phyloP scores from a whole-genome alignment of 768 basidiomycete genomes.

The Boletus reticulatus region DNA sequence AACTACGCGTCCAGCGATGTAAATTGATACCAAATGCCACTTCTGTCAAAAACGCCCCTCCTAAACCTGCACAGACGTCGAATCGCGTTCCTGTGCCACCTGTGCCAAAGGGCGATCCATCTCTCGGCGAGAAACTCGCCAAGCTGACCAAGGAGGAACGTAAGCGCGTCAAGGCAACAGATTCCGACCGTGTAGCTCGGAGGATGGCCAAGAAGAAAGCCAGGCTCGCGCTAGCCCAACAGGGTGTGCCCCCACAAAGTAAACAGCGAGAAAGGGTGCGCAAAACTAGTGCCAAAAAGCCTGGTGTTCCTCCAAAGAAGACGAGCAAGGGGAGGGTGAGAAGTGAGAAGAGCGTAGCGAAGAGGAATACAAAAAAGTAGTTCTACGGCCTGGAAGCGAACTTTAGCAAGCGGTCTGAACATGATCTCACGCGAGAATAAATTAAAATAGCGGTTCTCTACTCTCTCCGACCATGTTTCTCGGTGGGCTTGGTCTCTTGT shows the following conservation, averaged over 20 bases:
- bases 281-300: slow-evolving; percentile 36
- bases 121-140: slow-evolving; percentile 74
- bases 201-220: slow-evolving; percentile 90
- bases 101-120: slow-evolving; percentile 76
- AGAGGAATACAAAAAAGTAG: slow-evolving; percentile 60
- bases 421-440: background rate
- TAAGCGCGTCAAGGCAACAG: slow-evolving; percentile 74
- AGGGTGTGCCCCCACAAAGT: slow-evolving; percentile 35
- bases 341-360: slow-evolving; percentile 52
- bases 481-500: slow-evolving; percentile 14
- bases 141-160: slow-evolving; percentile 82
- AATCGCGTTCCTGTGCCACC: slow-evolving; percentile 8
- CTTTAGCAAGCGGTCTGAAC: too few relatives aligned
- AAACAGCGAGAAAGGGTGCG: slow-evolving; percentile 50
- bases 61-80: slow-evolving; percentile 5
- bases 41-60: slow-evolving; percentile 13
- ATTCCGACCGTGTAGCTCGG: slow-evolving; percentile 79
- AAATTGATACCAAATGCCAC: slow-evolving; percentile 58
- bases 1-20: slow-evolving; percentile 87
- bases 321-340: slow-evolving; percentile 46
- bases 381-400: background rate
- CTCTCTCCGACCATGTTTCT: slow-evolving; percentile 6
- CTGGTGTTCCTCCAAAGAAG: slow-evolving; percentile 18
- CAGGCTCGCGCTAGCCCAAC: slow-evolving; percentile 48
- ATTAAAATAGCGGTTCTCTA: background rate